A percentile compares a stretch with the other conserved stretches of the same genome.
These are phyloP conservation scores for Pestalotiopsis fici DNA, from an alignment of 2,329 filamentous ascomycete species.

Conservation along the genomic window DNA sequence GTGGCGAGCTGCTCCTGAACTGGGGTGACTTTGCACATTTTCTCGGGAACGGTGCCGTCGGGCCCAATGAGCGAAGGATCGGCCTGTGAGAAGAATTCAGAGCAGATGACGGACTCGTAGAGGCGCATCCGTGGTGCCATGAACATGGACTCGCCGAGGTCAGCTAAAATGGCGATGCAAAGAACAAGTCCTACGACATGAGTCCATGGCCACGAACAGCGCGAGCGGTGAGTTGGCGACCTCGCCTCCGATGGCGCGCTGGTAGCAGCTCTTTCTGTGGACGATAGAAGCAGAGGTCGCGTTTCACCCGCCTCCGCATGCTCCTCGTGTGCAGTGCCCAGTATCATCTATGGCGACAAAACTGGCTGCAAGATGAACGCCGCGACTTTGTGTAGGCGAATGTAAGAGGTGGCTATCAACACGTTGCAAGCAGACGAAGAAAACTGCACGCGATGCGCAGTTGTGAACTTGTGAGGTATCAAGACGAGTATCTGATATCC, in stretches of 20 bases:
- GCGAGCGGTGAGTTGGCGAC: constrained; percentile 9
- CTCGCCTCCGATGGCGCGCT: background rate
- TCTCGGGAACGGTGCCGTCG: constrained; percentile 15
- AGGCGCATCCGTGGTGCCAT: constrained; percentile 15
- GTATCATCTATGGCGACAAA: background rate
- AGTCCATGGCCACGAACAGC: constrained; percentile 13
- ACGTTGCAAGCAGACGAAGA: no score
- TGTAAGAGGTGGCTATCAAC: no score
- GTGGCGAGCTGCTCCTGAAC: constrained; percentile 15
- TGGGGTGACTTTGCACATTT: constrained; percentile 14
- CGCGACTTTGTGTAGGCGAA: no score
- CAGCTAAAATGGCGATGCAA: constrained; percentile 7
- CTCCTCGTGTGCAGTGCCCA: background rate
- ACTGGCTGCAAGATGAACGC: no score
- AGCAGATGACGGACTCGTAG: constrained; percentile 17
- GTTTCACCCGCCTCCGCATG: background rate
- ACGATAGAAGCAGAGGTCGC: background rate
- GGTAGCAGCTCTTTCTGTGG: background rate
- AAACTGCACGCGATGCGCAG: no score
- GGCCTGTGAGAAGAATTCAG: constrained; percentile 8
- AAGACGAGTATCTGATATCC: no score
- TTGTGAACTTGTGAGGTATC: no score
- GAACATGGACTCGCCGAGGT: constrained; percentile 16
- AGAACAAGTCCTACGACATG: constrained; percentile 9
- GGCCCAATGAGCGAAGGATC: constrained; percentile 9